Base-by-base conservation (phyloP, 495 filamentous ascomycete genomes). In the Massariosphaeria phaeospora region DNA sequence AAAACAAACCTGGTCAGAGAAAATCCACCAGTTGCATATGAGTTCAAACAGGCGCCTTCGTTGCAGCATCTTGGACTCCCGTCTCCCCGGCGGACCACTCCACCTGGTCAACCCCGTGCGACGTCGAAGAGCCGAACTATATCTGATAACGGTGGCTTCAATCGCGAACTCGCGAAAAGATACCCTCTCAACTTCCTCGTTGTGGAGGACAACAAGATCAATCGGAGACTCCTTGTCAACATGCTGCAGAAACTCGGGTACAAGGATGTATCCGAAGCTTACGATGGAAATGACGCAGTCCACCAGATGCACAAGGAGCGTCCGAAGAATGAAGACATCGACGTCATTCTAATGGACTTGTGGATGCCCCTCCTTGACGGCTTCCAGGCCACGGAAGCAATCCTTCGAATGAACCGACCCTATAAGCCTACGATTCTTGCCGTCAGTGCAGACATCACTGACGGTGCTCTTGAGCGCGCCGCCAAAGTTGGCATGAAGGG, bases 301-400 rank as follows among this genome's bases (percentile, higher is more conserved):
- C 75, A 79, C 17, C 75, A 84, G 25, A 84, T 86, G 71, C 38
- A 42, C 25, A 46, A 70, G 12, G 60, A 69, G 8, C 61, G 69
- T 17, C n/a, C 66, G 26, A 20, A 52, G 25, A 49, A 66, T 34
- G 46, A 71, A 4, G n/a, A n/a, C n/a, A 80, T 89, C 53, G 79
- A 89, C 64, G 75, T 85, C 0, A 74, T 91, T 18, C 67, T 89
- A 24, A 91, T 91, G 87, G 86, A 91, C 67, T 75, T 91, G 5
- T 91, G 86, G 86, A 91, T 91, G 86, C 87, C 86, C 1, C 74
- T 80, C 51, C 86, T 89, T 80, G 86, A 91, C 61, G 87, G 87
- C 2, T 89, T 87, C 50, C 81, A 89, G 65, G 86, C 86, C 5
- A 81, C 86, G 0, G 73, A 77, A 43, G 68, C 69, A 23, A 91